These are phyloP conservation scores for Candida vaughaniae DNA, from an alignment of 805 yeast species.

Conservation along the genomic window DNA sequence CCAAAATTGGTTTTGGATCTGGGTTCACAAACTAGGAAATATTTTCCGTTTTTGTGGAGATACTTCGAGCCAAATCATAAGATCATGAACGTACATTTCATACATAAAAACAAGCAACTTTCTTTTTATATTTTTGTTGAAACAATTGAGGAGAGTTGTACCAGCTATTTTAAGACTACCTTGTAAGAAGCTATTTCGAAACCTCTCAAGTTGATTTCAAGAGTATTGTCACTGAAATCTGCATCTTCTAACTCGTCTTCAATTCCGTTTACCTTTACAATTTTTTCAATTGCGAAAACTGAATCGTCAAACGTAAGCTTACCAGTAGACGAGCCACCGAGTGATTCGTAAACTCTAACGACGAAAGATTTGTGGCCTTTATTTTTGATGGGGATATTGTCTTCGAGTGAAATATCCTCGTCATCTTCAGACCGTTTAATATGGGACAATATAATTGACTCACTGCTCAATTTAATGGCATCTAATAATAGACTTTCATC, in stretches of 20 bases:
- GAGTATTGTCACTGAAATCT: constrained; percentile 24
- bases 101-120: too few relatives aligned
- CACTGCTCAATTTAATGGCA: constrained; percentile 43
- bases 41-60: too few relatives aligned
- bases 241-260: constrained; percentile 49
- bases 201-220: constrained; percentile 51
- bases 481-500: constrained; percentile 15
- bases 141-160: too few relatives aligned
- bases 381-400: constrained; percentile 44
- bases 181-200: constrained; percentile 76
- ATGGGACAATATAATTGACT: constrained; percentile 66
- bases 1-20: too few relatives aligned
- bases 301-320: constrained; percentile 40
- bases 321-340: constrained; percentile 73
- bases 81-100: too few relatives aligned
- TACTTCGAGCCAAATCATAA: too few relatives aligned
- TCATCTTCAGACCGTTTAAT: constrained; percentile 90
- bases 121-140: too few relatives aligned
- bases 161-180: constrained; percentile 38
- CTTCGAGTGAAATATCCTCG: constrained; percentile 48
- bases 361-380: constrained; percentile 48
- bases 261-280: constrained; percentile 56
- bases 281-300: constrained; percentile 41
- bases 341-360: constrained; percentile 77
- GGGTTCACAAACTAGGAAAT: too few relatives aligned